Evolutionary conservation across 192 early-diverging fungal genomes (phyloP).

Genomic region (Phlyctochytrium arcticum): DNA sequence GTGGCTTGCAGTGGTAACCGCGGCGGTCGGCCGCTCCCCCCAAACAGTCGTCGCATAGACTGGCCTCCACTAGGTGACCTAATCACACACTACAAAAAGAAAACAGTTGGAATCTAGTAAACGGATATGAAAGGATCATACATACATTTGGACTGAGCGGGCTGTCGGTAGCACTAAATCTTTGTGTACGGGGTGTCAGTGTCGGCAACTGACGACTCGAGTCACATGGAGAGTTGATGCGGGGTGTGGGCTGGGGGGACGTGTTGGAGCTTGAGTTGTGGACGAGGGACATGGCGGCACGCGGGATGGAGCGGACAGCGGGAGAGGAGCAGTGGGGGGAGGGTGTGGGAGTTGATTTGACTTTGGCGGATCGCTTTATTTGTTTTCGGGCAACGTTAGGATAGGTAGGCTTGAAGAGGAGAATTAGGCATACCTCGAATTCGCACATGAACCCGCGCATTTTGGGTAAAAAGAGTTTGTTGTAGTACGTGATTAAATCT

Average conservation of each 20-base stretch:
- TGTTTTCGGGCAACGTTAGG: too few species aligned
- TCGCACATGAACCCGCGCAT: constrained; percentile 1
- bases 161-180: neutral
- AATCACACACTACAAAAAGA: neutral
- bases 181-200: constrained; percentile 13
- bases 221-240: neutral
- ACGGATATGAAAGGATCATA: neutral
- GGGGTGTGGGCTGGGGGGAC: neutral
- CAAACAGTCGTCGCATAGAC: neutral
- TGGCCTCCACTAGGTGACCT: neutral
- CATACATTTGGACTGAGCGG: neutral
- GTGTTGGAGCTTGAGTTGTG: neutral
- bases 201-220: neutral
- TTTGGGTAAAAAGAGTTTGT: neutral
- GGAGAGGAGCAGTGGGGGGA: neutral
- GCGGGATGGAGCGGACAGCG: neutral
- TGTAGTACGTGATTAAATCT: constrained; percentile 11
- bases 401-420: neutral
- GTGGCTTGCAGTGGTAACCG: too few species aligned
- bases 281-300: neutral
- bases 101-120: neutral
- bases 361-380: too few species aligned
- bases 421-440: neutral
- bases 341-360: neutral
- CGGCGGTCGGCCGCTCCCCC: neutral